phyloP scores from a whole-genome alignment of 305 asterid species.

The Solanum hybrid region DNA sequence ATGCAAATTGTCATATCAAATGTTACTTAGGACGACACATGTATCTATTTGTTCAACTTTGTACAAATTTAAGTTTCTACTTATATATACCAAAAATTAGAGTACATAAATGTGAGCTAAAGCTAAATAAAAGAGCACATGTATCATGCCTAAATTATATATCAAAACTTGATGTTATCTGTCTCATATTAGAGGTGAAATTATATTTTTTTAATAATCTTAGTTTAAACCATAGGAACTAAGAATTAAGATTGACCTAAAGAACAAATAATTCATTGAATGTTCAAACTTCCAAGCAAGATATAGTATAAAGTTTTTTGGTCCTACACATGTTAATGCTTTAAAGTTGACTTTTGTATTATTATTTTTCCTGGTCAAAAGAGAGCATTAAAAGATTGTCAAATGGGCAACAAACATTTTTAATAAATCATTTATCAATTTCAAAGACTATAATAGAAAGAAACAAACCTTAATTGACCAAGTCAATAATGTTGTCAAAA shows the following conservation, averaged over 20 bases:
- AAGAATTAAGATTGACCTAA: neutral
- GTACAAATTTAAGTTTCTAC: no score
- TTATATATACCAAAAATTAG: rapidly evolving
- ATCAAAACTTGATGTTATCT: neutral
- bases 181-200: neutral
- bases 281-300: neutral
- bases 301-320: neutral
- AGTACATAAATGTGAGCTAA: no score
- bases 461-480: neutral
- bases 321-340: neutral
- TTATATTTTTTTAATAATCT: neutral
- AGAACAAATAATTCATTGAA: neutral
- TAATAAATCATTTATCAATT: neutral
- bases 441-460: neutral
- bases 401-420: neutral
- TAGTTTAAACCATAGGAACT: neutral
- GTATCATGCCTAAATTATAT: neutral
- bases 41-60: no score
- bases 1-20: no score
- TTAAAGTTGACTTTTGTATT: neutral
- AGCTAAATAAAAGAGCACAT: no score
- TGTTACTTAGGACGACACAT: no score
- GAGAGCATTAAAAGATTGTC: neutral
- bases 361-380: neutral
- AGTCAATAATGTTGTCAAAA: neutral